phyloP scores from a whole-genome alignment of 768 basidiomycete genomes.

The Lenzites betulinus region DNA sequence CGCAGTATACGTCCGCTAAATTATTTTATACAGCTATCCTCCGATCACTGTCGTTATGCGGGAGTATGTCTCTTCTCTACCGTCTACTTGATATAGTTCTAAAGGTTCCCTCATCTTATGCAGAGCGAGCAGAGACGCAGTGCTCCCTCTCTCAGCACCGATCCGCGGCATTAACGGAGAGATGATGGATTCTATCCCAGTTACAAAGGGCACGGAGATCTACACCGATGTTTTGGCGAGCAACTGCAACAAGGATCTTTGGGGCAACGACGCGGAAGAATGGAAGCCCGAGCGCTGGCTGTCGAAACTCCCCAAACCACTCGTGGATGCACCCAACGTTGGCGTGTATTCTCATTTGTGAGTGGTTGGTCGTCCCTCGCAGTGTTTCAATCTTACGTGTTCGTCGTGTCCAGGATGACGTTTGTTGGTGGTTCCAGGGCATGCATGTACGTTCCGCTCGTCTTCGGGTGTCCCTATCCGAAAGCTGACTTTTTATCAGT shows the following conservation, averaged over 20 bases:
- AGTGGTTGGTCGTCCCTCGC: background rate
- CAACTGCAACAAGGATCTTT: constrained; percentile 52
- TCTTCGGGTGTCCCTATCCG: background rate
- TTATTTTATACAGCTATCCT: background rate
- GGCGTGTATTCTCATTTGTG: constrained; percentile 37
- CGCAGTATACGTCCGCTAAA: background rate
- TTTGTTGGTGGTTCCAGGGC: constrained; percentile 26
- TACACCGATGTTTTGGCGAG: constrained; percentile 43
- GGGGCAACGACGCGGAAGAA: constrained; percentile 41
- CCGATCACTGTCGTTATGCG: background rate
- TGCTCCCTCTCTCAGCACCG: constrained; percentile 54
- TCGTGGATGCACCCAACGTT: constrained; percentile 32
- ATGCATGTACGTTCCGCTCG: constrained; percentile 23
- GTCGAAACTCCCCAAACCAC: constrained; percentile 21
- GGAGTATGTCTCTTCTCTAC: background rate
- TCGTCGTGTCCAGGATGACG: constrained; percentile 20
- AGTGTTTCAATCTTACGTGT: background rate
- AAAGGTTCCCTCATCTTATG: background rate
- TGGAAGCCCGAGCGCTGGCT: constrained; percentile 50
- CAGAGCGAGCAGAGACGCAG: constrained; percentile 42
- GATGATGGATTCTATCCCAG: constrained; percentile 38
- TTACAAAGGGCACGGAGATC: constrained; percentile 49
- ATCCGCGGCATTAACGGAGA: constrained; percentile 43
- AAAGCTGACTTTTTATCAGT: constrained; percentile 1
- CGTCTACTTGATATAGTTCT: background rate